Evolutionary conservation across 768 basidiomycete species (phyloP).

Genomic region (Lactifluus subvellereus): DNA sequence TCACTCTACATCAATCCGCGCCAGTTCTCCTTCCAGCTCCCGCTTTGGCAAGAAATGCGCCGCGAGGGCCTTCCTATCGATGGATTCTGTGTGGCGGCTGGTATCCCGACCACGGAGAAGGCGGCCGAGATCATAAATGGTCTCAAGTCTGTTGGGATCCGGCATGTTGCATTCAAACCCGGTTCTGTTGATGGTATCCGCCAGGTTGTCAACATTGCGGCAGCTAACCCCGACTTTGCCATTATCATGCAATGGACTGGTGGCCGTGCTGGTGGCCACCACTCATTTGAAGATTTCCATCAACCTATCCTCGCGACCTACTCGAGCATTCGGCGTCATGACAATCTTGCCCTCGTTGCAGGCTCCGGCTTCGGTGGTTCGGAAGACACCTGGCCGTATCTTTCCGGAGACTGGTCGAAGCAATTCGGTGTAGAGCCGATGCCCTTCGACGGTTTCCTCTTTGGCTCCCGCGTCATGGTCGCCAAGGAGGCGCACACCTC

Average conservation of each 20-base stretch:
- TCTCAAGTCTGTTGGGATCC: constrained; percentile 77
- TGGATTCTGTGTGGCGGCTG: constrained; percentile 99
- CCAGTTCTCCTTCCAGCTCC: constrained; percentile 95
- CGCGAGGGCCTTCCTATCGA: constrained; percentile 92
- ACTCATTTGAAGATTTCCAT: constrained; percentile 98
- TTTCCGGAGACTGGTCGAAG: constrained; percentile 92
- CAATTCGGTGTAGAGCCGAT: constrained; percentile 84
- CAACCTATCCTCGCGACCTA: constrained; percentile 92
- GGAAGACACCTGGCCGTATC: constrained; percentile 94
- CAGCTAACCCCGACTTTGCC: constrained; percentile 91
- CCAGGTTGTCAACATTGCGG: constrained; percentile 94
- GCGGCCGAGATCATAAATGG: constrained; percentile 92
- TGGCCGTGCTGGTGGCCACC: constrained; percentile 97
- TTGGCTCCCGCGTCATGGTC: constrained; percentile 96
- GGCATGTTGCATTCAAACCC: constrained; percentile 97
- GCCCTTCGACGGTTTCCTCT: constrained; percentile 98
- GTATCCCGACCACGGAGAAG: constrained; percentile 95
- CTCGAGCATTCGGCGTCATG: constrained; percentile 78
- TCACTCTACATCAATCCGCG: constrained; percentile 97
- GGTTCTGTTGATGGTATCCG: constrained; percentile 97
- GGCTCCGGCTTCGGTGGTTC: constrained; percentile 96
- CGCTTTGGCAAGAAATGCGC: constrained; percentile 97
- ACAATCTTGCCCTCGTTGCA: constrained; percentile 84
- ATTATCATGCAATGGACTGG: constrained; percentile 99
- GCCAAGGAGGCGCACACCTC: constrained; percentile 97